These are phyloP conservation scores for Neopestalotiopsis clavispora DNA, from an alignment of 2,329 filamentous ascomycete species.

Conservation along the genomic window DNA sequence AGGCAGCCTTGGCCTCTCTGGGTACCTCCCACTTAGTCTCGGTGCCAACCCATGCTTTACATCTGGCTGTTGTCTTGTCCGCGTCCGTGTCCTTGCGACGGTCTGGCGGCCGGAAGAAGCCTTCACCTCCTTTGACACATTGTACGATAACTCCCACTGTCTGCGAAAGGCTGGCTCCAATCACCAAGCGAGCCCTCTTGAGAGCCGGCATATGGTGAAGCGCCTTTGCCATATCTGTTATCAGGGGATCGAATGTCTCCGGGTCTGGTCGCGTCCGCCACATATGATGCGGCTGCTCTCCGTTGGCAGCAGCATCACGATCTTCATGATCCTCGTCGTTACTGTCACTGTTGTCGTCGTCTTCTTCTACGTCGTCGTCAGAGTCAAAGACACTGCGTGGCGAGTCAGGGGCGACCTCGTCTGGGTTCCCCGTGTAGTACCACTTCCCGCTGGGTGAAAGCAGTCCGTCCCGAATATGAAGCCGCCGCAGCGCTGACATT, in stretches of 20 bases:
- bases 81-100: neutral
- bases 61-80: neutral
- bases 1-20: neutral
- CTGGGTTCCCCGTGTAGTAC: neutral
- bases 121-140: neutral
- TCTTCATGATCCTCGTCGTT: neutral
- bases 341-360: neutral
- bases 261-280: neutral
- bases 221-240: neutral
- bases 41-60: neutral
- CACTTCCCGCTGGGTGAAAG: neutral
- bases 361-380: neutral
- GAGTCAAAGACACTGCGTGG: neutral
- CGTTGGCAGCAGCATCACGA: neutral
- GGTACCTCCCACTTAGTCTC: neutral
- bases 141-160: neutral
- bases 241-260: neutral
- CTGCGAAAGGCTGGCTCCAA: neutral
- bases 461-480: neutral
- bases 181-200: neutral
- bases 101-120: neutral
- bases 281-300: neutral
- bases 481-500: neutral
- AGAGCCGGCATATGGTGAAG: neutral
- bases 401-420: neutral